Evolutionary conservation across 2,329 filamentous ascomycete genomes (phyloP).

Genomic region (Ceratocystis alfenasii): DNA sequence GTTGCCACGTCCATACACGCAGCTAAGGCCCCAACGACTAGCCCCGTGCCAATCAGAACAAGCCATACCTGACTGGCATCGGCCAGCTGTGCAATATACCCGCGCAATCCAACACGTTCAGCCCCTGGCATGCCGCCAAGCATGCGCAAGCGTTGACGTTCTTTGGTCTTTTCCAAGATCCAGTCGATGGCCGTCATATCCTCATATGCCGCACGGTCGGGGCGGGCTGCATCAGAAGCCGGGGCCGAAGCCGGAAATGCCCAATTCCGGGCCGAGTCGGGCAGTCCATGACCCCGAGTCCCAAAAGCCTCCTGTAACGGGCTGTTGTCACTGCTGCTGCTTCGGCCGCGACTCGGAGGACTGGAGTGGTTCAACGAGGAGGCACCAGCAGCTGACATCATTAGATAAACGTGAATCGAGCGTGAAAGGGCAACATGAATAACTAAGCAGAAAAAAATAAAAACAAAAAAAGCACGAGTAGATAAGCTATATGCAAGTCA

Average conservation of each 20-base stretch:
- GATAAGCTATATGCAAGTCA: not conserved
- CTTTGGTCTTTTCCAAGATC: slow-evolving; percentile 98
- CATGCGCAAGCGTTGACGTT: slow-evolving; percentile 73
- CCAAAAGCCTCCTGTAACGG: slow-evolving; percentile 27
- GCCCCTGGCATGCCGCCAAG: slow-evolving; percentile 36
- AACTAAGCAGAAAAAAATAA: not conserved
- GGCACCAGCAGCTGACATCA: slow-evolving; percentile 20
- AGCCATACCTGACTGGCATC: slow-evolving; percentile 90
- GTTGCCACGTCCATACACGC: slow-evolving; percentile 82
- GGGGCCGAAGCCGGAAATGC: slow-evolving; percentile 25
- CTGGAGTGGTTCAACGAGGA: slow-evolving; percentile 17
- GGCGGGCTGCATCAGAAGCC: not conserved
- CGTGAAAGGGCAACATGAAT: not conserved
- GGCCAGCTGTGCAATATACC: slow-evolving; percentile 58
- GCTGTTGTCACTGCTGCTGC: slow-evolving; percentile 33
- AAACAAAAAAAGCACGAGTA: slow-evolving; percentile 23
- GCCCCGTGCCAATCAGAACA: slow-evolving; percentile 71
- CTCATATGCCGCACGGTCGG: slow-evolving; percentile 71
- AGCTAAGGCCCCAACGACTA: slow-evolving; percentile 72
- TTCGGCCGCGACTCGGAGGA: slow-evolving; percentile 30
- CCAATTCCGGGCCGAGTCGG: slow-evolving; percentile 34
- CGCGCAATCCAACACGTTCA: slow-evolving; percentile 47
- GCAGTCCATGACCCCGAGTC: slow-evolving; percentile 31
- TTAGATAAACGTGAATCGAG: slow-evolving; percentile 22
- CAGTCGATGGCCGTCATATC: slow-evolving; percentile 96